Evolutionary conservation across 305 asterid species (phyloP).

Genomic region (Vinca major): DNA sequence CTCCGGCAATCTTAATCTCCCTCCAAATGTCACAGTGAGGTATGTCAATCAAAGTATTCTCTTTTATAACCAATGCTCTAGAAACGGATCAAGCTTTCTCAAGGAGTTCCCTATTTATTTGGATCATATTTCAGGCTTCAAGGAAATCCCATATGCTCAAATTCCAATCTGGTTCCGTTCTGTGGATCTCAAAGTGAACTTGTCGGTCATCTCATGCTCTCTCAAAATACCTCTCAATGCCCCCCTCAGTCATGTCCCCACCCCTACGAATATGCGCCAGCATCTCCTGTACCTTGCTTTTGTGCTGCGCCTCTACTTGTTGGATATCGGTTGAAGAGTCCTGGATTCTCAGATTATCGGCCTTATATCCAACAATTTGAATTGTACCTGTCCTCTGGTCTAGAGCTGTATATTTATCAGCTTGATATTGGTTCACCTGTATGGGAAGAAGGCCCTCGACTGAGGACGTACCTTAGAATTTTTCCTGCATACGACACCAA

Average conservation of each 20-base stretch:
- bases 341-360: slow-evolving; percentile 65
- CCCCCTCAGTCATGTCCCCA: slow-evolving; percentile 49
- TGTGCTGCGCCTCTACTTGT: slow-evolving; percentile 77
- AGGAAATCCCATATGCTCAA: slow-evolving; percentile 71
- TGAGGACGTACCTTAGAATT: slow-evolving; percentile 63
- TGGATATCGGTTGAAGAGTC: slow-evolving; percentile 90
- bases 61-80: neutral
- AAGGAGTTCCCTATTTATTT: neutral
- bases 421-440: slow-evolving; percentile 41
- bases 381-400: slow-evolving; percentile 55
- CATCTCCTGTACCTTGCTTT: slow-evolving; percentile 49
- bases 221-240: slow-evolving; percentile 31
- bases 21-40: slow-evolving; percentile 60
- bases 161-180: slow-evolving; percentile 20
- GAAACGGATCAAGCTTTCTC: neutral
- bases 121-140: slow-evolving; percentile 45
- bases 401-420: slow-evolving; percentile 49
- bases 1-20: slow-evolving; percentile 36
- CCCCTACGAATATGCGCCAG: slow-evolving; percentile 49
- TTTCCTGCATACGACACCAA: slow-evolving; percentile 40
- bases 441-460: slow-evolving; percentile 88
- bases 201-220: slow-evolving; percentile 23
- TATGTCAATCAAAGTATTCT: slow-evolving; percentile 22
- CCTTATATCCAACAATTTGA: slow-evolving; percentile 50
- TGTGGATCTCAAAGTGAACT: slow-evolving; percentile 51